A percentile compares a stretch with the other conserved stretches of the same genome.
phyloP scores from a whole-genome alignment of 2,329 filamentous ascomycete species.

The Thielaviopsis cerberus region DNA sequence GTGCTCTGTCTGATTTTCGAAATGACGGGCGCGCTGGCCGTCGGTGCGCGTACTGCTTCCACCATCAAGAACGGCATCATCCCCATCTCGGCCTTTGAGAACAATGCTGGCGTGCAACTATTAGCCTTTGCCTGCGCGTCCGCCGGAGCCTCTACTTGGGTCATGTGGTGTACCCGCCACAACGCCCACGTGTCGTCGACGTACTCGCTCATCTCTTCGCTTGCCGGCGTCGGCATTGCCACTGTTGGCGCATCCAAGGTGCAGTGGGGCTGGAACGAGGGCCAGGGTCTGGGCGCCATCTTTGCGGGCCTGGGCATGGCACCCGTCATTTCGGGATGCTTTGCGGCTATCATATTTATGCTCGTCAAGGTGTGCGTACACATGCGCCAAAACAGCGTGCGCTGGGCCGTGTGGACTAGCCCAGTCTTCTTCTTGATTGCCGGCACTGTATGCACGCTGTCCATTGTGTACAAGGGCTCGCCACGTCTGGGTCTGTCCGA shows the following conservation, averaged over 20 bases:
- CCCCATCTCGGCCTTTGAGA: slow-evolving; percentile 36
- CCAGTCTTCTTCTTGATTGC: slow-evolving; percentile 65
- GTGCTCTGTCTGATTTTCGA: slow-evolving; percentile 48
- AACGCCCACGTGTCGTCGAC: slow-evolving; percentile 57
- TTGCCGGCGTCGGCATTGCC: slow-evolving; percentile 51
- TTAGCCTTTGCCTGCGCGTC: slow-evolving; percentile 47
- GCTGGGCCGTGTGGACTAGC: slow-evolving; percentile 54
- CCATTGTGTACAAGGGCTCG: slow-evolving; percentile 66
- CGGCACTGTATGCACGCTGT: slow-evolving; percentile 54
- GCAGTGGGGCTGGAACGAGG: slow-evolving; percentile 51
- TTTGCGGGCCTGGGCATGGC: slow-evolving; percentile 56
- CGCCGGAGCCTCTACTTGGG: slow-evolving; percentile 49
- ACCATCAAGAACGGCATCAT: slow-evolving; percentile 71
- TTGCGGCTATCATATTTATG: slow-evolving; percentile 50
- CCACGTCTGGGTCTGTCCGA: slow-evolving; percentile 46
- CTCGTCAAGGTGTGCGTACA: slow-evolving; percentile 56
- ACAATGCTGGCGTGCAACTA: slow-evolving; percentile 47
- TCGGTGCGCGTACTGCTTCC: slow-evolving; percentile 50
- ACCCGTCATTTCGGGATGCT: slow-evolving; percentile 44
- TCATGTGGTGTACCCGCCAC: slow-evolving; percentile 63
- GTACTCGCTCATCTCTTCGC: slow-evolving; percentile 50
- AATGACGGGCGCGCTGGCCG: slow-evolving; percentile 45
- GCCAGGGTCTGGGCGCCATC: slow-evolving; percentile 52
- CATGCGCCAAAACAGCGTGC: slow-evolving; percentile 49
- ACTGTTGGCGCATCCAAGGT: slow-evolving; percentile 42